Base-by-base conservation (phyloP, 208 protist genomes). In the Acanthamoeba quina region DNA sequence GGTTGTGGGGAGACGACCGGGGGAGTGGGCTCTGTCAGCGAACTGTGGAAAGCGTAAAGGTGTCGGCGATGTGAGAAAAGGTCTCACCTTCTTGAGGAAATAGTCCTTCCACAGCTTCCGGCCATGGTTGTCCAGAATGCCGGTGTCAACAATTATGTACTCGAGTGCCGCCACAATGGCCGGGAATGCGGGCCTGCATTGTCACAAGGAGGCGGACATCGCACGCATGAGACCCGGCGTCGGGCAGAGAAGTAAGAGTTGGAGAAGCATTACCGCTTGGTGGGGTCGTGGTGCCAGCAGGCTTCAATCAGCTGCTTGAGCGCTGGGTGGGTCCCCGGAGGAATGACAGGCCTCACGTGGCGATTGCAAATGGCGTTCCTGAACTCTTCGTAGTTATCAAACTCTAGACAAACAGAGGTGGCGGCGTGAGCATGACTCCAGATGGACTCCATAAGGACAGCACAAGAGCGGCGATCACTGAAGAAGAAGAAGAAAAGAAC, bases 21-120 rank as follows among this genome's bases (percentile, higher is more conserved):
- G 24, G 29, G 11, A 70, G 64, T 26, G 64, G 64, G 58, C 24
- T 11, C n/a, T 10, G 24, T n/a, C 17, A 64, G 24, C 21, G 0
- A 64, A 64, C 58, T 7, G 58, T 0, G 24, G 44, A 49, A 34
- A 17, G 34, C 13, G 37, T 76, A 29, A 34, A 9, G 21, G 15
- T 76, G 10, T 19, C 7, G 31, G n/a, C n/a, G n/a, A 44, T 44
- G 3, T 44, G 68, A 9, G 29, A 15, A 10, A 15, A 88, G 52
- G 54, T 9, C 19, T 1, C 26, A 60, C 82, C 82, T 89, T 89
- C 82, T 92, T 92, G 29, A 92, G 64, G 52, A 92, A 92, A 21
- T 85, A 85, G 34, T 92, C 68, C 76, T 96, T 96, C 95, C 95
- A 96, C 29, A 96, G 52, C 49, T 94, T 94, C 19, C 94, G 52